Conservation (phyloP, 2,329 filamentous ascomycete species). For the Colletotrichum siamense region DNA sequence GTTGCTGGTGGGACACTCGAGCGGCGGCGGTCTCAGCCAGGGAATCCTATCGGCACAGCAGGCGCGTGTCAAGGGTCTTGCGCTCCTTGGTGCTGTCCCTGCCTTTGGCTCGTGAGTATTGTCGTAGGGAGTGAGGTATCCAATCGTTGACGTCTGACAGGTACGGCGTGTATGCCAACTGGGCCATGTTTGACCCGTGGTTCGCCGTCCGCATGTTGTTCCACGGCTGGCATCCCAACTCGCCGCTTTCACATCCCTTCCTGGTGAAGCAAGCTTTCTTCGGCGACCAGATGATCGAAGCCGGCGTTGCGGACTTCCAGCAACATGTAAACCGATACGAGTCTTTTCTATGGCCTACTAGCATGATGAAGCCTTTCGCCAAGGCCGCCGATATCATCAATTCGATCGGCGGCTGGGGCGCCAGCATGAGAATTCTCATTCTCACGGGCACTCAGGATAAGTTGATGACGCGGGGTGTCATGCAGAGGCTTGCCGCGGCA, state of each 20-base stretch:
- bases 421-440: constrained; percentile 39
- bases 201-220: constrained; percentile 51
- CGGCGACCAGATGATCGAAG: constrained; percentile 43
- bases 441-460: constrained; percentile 45
- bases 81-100: constrained; percentile 51
- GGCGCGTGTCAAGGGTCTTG: constrained; percentile 48
- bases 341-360: constrained; percentile 56
- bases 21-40: constrained; percentile 56
- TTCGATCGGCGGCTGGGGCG: constrained; percentile 35
- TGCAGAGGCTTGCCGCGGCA: constrained; percentile 40
- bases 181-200: constrained; percentile 51
- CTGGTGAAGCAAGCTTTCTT: constrained; percentile 58
- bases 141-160: constrained; percentile 24
- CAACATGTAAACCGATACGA: constrained; percentile 52
- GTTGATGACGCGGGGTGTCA: constrained; percentile 43
- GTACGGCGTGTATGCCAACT: constrained; percentile 48
- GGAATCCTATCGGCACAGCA: constrained; percentile 47
- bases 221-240: constrained; percentile 55
- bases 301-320: constrained; percentile 47
- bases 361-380: constrained; percentile 51
- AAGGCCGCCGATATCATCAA: constrained; percentile 43
- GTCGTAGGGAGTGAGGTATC: neutral
- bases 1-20: constrained; percentile 56
- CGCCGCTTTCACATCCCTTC: constrained; percentile 54
- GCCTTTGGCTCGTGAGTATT: constrained; percentile 51